Percentiles rank a stretch among this genome's conserved stretches.
phyloP scores from a whole-genome alignment of 192 early-diverging fungal genomes.

The Coemansia sp. region DNA sequence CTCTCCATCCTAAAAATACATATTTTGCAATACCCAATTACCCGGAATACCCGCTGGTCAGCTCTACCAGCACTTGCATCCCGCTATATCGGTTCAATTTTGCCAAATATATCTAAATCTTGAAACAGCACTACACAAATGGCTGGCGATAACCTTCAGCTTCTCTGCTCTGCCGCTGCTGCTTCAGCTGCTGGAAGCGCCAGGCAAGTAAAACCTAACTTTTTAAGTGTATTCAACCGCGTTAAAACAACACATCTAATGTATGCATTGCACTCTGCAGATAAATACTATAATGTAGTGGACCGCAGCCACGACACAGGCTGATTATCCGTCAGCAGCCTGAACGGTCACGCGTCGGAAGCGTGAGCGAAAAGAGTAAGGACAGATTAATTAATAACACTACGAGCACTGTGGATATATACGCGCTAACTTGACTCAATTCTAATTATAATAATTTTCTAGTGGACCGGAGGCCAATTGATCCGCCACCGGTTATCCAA shows the following conservation, averaged over 20 bases:
- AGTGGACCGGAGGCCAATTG: slow-evolving; percentile 56
- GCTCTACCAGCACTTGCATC: not conserved
- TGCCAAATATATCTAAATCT: not conserved
- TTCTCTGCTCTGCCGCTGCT: slow-evolving; percentile 49
- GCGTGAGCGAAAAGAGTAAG: slow-evolving; percentile 87
- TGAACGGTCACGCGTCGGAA: slow-evolving; percentile 83
- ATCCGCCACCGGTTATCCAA: slow-evolving; percentile 56
- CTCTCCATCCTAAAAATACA: not conserved
- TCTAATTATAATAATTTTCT: not conserved
- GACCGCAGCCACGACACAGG: slow-evolving; percentile 42
- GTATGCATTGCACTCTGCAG: not conserved
- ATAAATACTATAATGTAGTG: not conserved
- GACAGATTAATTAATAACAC: not conserved
- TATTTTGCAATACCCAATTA: not conserved
- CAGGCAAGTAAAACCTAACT: not conserved
- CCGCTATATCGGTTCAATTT: not conserved
- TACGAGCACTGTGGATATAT: not conserved
- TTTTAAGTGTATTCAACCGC: not conserved
- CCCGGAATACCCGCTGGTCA: not conserved
- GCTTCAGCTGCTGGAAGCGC: not conserved
- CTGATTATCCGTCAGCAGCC: slow-evolving; percentile 83
- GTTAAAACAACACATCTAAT: not conserved
- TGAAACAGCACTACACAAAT: not conserved
- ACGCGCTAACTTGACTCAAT: not conserved
- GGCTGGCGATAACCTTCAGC: slow-evolving; percentile 38